Evolutionary conservation across 345 rosid genomes (phyloP).

Genomic region (Raphanus raphanistrum): DNA sequence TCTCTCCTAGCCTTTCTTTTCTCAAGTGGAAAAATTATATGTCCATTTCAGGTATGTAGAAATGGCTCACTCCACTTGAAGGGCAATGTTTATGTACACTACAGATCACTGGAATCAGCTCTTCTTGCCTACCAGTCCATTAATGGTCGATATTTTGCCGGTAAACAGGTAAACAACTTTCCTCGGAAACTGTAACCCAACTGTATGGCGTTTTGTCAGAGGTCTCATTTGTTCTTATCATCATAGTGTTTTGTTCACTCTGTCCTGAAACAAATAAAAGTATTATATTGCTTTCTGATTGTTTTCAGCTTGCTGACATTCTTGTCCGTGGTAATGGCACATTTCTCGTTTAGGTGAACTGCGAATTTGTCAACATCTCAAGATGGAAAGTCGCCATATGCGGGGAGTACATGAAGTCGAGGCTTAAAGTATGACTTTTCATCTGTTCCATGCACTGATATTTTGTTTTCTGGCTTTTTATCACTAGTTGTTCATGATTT

Average conservation of each 20-base stretch:
- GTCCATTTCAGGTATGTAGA: slow-evolving; percentile 68
- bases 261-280: not conserved
- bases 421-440: slow-evolving; percentile 57
- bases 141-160: slow-evolving; percentile 90
- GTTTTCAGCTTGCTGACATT: slow-evolving; percentile 13
- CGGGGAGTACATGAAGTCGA: slow-evolving; percentile 91
- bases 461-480: slow-evolving; percentile 15
- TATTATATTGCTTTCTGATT: slow-evolving; percentile 11
- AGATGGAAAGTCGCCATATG: slow-evolving; percentile 97
- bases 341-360: slow-evolving; percentile 55
- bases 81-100: slow-evolving; percentile 91
- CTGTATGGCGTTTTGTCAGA: slow-evolving; percentile 11
- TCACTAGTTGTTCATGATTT: slow-evolving; percentile 12
- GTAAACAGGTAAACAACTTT: slow-evolving; percentile 70
- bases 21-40: slow-evolving; percentile 19
- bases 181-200: slow-evolving; percentile 5
- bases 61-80: slow-evolving; percentile 88
- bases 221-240: slow-evolving; percentile 11
- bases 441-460: slow-evolving; percentile 1
- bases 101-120: slow-evolving; percentile 79
- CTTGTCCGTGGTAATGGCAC: slow-evolving; percentile 8
- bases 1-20: slow-evolving; percentile 8
- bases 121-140: slow-evolving; percentile 60
- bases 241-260: not conserved
- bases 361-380: slow-evolving; percentile 83